Evolutionary conservation across 2,329 filamentous ascomycete genomes (phyloP).

Genomic region (Penicillium oxalicum): DNA sequence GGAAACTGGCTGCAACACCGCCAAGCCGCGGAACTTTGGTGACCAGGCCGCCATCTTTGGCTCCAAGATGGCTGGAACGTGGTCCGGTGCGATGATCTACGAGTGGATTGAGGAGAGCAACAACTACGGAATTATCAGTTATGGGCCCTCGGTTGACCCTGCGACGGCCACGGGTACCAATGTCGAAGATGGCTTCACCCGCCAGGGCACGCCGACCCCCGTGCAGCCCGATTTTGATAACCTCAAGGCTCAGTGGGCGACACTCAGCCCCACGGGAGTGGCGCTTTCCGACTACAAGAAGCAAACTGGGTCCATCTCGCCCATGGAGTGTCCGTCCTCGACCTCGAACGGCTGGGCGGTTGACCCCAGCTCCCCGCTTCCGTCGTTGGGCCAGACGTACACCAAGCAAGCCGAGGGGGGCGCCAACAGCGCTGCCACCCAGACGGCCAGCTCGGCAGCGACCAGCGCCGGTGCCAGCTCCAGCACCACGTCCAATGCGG

Average conservation of each 20-base stretch:
- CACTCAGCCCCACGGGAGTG: constrained; percentile 63
- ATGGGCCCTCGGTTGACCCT: constrained; percentile 56
- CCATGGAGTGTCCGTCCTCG: constrained; percentile 63
- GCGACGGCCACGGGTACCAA: constrained; percentile 52
- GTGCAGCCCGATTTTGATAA: constrained; percentile 72
- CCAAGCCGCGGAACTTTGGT: constrained; percentile 40
- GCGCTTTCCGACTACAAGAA: constrained; percentile 60
- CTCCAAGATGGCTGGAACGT: constrained; percentile 60
- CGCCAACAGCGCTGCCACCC: constrained; percentile 2
- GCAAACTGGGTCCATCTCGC: constrained; percentile 53
- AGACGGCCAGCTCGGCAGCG: constrained; percentile 1
- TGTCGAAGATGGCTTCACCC: constrained; percentile 60
- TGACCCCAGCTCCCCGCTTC: constrained; percentile 62
- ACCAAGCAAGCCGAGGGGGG: constrained; percentile 5
- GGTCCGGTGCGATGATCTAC: constrained; percentile 77
- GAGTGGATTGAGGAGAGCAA: constrained; percentile 86
- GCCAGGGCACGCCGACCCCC: constrained; percentile 67
- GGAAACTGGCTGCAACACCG: constrained; percentile 73
- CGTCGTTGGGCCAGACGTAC: constrained; percentile 57
- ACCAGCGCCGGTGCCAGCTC: constrained; percentile 10
- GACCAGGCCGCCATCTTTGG: constrained; percentile 74
- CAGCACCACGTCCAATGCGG: constrained; percentile 7
- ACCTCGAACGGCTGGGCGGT: constrained; percentile 68
- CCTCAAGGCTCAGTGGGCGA: constrained; percentile 69
- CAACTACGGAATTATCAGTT: constrained; percentile 73